A percentile compares a stretch with the other conserved stretches of the same genome.
Conservation (phyloP, 768 basidiomycete species). For the Cytidiella melzeri region DNA sequence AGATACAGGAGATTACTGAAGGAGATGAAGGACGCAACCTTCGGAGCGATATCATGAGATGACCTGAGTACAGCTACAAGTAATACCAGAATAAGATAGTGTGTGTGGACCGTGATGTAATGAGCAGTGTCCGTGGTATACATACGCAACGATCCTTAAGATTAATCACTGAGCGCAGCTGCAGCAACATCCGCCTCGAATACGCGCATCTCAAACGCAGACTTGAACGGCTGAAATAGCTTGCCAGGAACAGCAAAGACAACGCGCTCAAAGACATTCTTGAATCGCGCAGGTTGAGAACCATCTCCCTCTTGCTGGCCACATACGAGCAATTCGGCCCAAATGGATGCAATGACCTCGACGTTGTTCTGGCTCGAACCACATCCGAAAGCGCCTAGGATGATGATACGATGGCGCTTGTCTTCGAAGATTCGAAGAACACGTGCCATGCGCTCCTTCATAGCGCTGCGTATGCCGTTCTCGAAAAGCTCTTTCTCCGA, state of each 20-base stretch:
- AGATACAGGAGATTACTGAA: too few relatives aligned
- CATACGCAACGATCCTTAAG: too few relatives aligned
- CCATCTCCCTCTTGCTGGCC: slow-evolving; percentile 15
- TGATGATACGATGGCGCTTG: slow-evolving; percentile 31
- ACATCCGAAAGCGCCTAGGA: slow-evolving; percentile 43
- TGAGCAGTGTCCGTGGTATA: too few relatives aligned
- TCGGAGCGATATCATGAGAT: too few relatives aligned
- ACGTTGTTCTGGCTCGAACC: slow-evolving; percentile 36
- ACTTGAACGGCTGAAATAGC: slow-evolving; percentile 30
- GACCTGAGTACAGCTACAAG: too few relatives aligned
- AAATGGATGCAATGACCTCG: slow-evolving; percentile 36
- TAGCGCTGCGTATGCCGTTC: slow-evolving; percentile 33
- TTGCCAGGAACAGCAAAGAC: slow-evolving; percentile 39
- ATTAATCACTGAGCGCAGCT: slow-evolving; percentile 7
- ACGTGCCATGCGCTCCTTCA: slow-evolving; percentile 46
- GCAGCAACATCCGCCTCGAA: slow-evolving; percentile 30
- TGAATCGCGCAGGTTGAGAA: slow-evolving; percentile 28
- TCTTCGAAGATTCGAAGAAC: slow-evolving; percentile 38
- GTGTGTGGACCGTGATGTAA: too few relatives aligned
- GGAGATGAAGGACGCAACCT: too few relatives aligned
- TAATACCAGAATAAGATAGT: too few relatives aligned
- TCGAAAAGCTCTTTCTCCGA: slow-evolving; percentile 30
- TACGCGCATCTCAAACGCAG: slow-evolving; percentile 34
- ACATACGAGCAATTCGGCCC: slow-evolving; percentile 40
- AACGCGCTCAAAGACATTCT: slow-evolving; percentile 34